phyloP scores from a whole-genome alignment of 2,329 filamentous ascomycete genomes.

The Ilyonectria destructans region DNA sequence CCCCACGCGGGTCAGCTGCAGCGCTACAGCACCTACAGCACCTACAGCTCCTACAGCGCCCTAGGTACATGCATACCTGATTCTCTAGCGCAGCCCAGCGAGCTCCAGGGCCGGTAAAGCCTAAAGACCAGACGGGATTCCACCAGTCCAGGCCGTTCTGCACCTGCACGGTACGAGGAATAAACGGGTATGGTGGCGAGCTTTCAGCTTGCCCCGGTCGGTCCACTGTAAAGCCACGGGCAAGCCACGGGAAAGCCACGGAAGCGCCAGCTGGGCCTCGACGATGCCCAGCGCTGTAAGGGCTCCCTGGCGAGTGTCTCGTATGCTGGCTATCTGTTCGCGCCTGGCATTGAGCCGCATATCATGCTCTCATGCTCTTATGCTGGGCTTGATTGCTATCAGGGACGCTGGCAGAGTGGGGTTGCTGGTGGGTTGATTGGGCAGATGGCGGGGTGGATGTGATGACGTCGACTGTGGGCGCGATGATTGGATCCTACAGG shows the following conservation, averaged over 20 bases:
- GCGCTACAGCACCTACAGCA: background rate
- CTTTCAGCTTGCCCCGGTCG: background rate
- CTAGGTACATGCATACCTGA: too few species aligned
- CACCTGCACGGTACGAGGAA: background rate
- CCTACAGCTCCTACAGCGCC: slow-evolving; percentile 3
- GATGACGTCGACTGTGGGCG: slow-evolving; percentile 43
- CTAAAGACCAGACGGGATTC: background rate
- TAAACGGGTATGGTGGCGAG: background rate
- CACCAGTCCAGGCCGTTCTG: background rate
- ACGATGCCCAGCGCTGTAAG: background rate
- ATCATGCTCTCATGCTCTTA: background rate
- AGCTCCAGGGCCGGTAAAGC: background rate
- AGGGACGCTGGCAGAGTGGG: background rate
- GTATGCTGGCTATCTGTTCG: background rate
- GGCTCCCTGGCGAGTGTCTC: background rate
- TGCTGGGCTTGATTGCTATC: background rate
- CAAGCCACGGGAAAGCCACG: background rate
- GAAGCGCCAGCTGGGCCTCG: background rate
- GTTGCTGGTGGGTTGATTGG: slow-evolving; percentile 8
- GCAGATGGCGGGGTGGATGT: slow-evolving; percentile 31
- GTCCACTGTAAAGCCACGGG: background rate
- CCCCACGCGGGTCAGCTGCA: slow-evolving; percentile 19
- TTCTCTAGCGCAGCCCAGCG: slow-evolving; percentile 16
- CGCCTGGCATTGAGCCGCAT: background rate
- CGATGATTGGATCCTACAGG: slow-evolving; percentile 36